Evolutionary conservation across 2,329 filamentous ascomycete genomes (phyloP).

Genomic region (Epichloe coenophiala): DNA sequence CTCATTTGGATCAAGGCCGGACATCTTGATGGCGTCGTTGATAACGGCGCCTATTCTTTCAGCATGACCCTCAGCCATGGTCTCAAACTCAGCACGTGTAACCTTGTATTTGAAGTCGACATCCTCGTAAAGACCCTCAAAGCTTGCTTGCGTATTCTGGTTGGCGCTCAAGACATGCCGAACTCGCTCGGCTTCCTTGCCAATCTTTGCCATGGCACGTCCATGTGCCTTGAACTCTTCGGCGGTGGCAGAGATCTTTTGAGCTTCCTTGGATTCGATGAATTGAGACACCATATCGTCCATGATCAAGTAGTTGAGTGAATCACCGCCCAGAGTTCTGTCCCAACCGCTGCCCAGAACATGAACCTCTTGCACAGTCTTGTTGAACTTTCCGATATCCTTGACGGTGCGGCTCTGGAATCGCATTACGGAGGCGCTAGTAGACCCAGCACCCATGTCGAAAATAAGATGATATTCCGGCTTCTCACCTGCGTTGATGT

Average conservation of each 20-base stretch:
- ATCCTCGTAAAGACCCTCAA: constrained; percentile 85
- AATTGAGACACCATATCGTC: constrained; percentile 80
- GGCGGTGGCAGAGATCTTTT: constrained; percentile 48
- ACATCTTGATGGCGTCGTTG: constrained; percentile 58
- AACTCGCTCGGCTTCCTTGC: constrained; percentile 78
- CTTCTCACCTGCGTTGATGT: constrained; percentile 66
- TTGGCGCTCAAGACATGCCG: constrained; percentile 92
- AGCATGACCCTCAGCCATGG: constrained; percentile 54
- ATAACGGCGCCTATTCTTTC: constrained; percentile 57
- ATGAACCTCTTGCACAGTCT: constrained; percentile 91
- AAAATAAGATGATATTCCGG: constrained; percentile 89
- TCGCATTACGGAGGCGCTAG: constrained; percentile 76
- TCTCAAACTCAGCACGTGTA: constrained; percentile 66
- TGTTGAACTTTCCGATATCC: constrained; percentile 85
- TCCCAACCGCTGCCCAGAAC: constrained; percentile 84
- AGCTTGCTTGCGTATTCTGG: constrained; percentile 62
- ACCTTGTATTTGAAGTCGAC: constrained; percentile 91
- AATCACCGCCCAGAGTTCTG: constrained; percentile 75
- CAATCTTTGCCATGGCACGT: constrained; percentile 76
- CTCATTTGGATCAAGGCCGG: constrained; percentile 59
- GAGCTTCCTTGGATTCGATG: constrained; percentile 52
- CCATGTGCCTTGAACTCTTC: constrained; percentile 61
- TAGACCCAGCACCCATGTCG: constrained; percentile 94
- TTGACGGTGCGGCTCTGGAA: constrained; percentile 86
- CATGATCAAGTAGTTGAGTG: constrained; percentile 75